Evolutionary conservation across 495 filamentous ascomycete genomes (phyloP).

Genomic region (Neurospora hispaniola): DNA sequence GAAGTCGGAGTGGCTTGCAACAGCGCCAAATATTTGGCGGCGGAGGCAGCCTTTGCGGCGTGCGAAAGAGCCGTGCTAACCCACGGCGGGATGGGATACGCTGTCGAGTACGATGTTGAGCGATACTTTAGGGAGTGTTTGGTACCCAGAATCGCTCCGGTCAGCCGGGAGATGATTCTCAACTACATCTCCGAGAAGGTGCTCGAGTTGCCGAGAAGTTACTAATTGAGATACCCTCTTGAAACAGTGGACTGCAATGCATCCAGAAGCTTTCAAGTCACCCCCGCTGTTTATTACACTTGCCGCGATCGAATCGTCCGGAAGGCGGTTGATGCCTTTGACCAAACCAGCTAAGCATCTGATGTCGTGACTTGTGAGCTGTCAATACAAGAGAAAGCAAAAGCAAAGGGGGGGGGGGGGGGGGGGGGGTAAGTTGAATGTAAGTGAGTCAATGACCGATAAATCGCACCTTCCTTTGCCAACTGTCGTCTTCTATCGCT

Average conservation of each 20-base stretch:
- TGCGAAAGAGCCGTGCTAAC: slow-evolving; percentile 60
- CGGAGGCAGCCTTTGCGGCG: slow-evolving; percentile 65
- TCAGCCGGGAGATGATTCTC: slow-evolving; percentile 72
- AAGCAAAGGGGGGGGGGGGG: no score
- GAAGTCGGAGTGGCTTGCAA: slow-evolving; percentile 64
- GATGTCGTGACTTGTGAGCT: not conserved
- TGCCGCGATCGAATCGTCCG: not conserved
- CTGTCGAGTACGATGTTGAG: slow-evolving; percentile 70
- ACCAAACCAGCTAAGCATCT: not conserved
- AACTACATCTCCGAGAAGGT: slow-evolving; percentile 71
- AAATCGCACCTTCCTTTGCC: not conserved
- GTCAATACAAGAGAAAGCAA: not conserved
- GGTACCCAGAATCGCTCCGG: slow-evolving; percentile 64
- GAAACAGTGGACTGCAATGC: not conserved
- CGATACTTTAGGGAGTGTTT: slow-evolving; percentile 63
- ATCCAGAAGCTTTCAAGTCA: not conserved
- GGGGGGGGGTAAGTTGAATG: no score
- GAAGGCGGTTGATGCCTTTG: not conserved
- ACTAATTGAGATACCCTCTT: slow-evolving; percentile 21
- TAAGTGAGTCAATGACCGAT: no score
- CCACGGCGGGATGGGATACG: slow-evolving; percentile 71
- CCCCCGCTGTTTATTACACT: not conserved
- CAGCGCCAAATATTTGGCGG: slow-evolving; percentile 67
- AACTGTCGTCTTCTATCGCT: not conserved
- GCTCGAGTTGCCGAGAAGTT: slow-evolving; percentile 44